Evolutionary conservation across 495 filamentous ascomycete species (phyloP).

Genomic region (Neurospora hispaniola): DNA sequence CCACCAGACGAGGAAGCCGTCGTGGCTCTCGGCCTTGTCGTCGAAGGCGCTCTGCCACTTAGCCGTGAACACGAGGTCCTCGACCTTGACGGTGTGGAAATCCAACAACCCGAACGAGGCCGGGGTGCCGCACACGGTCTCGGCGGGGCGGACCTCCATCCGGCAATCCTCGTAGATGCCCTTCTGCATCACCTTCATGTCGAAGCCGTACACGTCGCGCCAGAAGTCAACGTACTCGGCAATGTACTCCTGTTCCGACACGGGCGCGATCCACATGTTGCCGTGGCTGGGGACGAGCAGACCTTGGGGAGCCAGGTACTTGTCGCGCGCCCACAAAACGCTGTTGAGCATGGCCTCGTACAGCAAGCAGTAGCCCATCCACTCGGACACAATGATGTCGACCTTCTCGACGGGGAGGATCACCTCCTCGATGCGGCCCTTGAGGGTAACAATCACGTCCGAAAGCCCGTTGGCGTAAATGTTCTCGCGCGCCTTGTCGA

Average conservation of each 20-base stretch:
- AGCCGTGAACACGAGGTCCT: conserved; percentile 67
- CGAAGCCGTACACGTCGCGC: conserved; percentile 97
- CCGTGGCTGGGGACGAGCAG: conserved; percentile 88
- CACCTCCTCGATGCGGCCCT: conserved; percentile 96
- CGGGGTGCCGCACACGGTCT: conserved; percentile 69
- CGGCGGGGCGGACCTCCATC: conserved; percentile 69
- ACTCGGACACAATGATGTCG: conserved; percentile 98
- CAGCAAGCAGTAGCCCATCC: conserved; percentile 99
- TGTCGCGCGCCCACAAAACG: conserved; percentile 87
- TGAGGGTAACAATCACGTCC: conserved; percentile 76
- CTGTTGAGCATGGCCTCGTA: conserved; percentile 99
- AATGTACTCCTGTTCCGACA: conserved; percentile 81
- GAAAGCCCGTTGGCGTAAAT: conserved; percentile 76
- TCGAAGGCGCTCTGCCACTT: conserved; percentile 43
- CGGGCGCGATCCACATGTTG: conserved; percentile 79
- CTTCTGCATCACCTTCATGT: conserved; percentile 82
- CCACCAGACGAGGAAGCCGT: conserved; percentile 71
- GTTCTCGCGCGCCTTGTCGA: conserved; percentile 88
- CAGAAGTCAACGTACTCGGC: conserved; percentile 89
- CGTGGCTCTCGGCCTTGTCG: conserved; percentile 42
- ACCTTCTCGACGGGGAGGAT: conserved; percentile 77
- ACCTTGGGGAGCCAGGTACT: conserved; percentile 69
- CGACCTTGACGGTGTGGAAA: conserved; percentile 62
- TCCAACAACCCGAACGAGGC: conserved; percentile 64
- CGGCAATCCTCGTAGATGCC: conserved; percentile 77